phyloP scores from a whole-genome alignment of 352 stramenopile genomes.

The Pythium rhizo-oryzae region DNA sequence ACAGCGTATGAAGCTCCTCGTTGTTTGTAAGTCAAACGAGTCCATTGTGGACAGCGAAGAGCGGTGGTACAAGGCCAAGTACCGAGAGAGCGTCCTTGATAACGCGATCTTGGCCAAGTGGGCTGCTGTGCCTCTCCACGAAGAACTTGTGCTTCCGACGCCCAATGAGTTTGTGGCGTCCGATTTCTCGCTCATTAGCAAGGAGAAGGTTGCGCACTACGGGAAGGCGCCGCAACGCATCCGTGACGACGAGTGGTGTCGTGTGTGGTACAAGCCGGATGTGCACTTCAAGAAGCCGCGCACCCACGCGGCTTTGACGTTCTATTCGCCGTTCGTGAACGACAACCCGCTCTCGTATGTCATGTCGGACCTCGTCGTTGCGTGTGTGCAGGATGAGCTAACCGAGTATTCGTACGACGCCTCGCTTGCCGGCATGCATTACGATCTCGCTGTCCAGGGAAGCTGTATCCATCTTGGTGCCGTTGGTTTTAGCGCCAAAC shows the following conservation, averaged over 20 bases:
- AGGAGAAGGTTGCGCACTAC: slow-evolving; percentile 21
- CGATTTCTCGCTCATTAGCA: slow-evolving; percentile 40
- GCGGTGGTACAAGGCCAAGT: slow-evolving; percentile 53
- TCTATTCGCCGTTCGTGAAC: slow-evolving; percentile 53
- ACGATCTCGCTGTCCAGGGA: slow-evolving; percentile 48
- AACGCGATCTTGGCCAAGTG: slow-evolving; percentile 35
- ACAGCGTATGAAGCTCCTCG: slow-evolving; percentile 39
- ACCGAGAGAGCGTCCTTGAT: slow-evolving; percentile 34
- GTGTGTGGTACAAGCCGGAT: slow-evolving; percentile 89
- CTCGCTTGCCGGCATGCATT: slow-evolving; percentile 76
- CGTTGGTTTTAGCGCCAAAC: slow-evolving; percentile 55
- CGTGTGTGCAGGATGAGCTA: slow-evolving; percentile 73
- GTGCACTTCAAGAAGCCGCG: slow-evolving; percentile 92
- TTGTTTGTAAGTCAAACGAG: slow-evolving; percentile 40
- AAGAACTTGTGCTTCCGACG: slow-evolving; percentile 39
- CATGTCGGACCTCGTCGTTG: slow-evolving; percentile 40
- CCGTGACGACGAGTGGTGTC: slow-evolving; percentile 46
- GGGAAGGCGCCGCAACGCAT: slow-evolving; percentile 36
- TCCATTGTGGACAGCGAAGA: slow-evolving; percentile 34
- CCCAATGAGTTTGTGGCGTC: slow-evolving; percentile 41
- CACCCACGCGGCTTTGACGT: slow-evolving; percentile 79
- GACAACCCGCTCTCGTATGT: slow-evolving; percentile 52
- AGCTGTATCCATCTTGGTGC: slow-evolving; percentile 47
- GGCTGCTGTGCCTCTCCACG: slow-evolving; percentile 29
- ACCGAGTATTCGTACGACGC: slow-evolving; percentile 85